phyloP scores from a whole-genome alignment of 192 early-diverging fungal genomes.

The Rhizoclosmatium globosum region DNA sequence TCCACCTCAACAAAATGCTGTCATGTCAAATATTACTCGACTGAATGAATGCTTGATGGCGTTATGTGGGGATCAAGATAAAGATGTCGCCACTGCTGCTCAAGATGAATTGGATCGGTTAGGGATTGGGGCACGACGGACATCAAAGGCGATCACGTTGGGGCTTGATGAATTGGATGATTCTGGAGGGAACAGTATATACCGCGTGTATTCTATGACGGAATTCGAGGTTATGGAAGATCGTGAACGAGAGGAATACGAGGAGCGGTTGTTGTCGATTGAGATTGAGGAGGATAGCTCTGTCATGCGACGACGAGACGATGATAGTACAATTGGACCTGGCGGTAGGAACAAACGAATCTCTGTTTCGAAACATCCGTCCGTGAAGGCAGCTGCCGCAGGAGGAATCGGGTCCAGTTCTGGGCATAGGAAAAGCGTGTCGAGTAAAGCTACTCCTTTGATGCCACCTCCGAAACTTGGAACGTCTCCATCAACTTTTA shows the following conservation, averaged over 20 bases:
- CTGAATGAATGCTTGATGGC: conserved; percentile 31
- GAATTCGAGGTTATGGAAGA: conserved; percentile 11
- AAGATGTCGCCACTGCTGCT: conserved; percentile 15
- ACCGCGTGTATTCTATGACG: background rate
- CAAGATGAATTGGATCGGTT: conserved; percentile 26
- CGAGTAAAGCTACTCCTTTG: background rate
- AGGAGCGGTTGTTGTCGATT: conserved; percentile 22
- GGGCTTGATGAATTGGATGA: background rate
- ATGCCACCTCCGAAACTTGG: background rate
- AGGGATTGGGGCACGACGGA: conserved; percentile 12
- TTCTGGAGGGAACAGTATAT: background rate
- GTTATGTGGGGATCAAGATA: conserved; percentile 22
- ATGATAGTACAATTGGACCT: background rate
- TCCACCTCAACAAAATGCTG: background rate
- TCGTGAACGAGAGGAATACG: conserved; percentile 17
- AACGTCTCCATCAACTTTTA: background rate
- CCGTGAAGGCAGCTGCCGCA: background rate
- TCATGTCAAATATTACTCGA: conserved; percentile 18
- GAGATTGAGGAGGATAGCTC: conserved; percentile 26
- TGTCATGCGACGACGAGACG: conserved; percentile 2
- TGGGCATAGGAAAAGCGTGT: background rate
- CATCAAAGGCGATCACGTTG: background rate
- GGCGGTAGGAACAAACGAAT: background rate
- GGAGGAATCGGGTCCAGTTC: background rate
- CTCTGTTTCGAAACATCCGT: background rate